Evolutionary conservation across 1,139 yeast genomes (phyloP).

Genomic region (Scheffersomyces parashehatae): DNA sequence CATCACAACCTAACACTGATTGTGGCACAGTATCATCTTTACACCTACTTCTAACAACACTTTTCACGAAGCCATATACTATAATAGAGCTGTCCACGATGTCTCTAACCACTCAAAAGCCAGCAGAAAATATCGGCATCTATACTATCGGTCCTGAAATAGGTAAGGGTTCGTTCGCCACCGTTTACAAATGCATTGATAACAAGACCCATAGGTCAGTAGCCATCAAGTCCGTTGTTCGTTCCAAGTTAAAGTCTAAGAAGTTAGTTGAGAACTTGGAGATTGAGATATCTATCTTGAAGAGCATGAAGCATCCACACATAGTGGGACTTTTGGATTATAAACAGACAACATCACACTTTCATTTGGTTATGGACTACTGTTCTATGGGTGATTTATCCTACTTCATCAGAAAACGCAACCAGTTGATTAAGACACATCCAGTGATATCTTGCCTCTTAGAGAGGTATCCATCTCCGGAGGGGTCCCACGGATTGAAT

Average conservation of each 20-base stretch:
- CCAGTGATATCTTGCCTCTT: slow-evolving; percentile 78
- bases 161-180: slow-evolving; percentile 95
- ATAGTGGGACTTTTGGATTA: slow-evolving; percentile 85
- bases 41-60: too few species aligned
- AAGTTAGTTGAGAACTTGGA: slow-evolving; percentile 87
- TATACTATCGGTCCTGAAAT: slow-evolving; percentile 70
- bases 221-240: slow-evolving; percentile 85
- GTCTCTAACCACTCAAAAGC: not conserved
- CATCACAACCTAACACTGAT: too few species aligned
- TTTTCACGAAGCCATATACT: too few species aligned
- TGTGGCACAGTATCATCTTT: too few species aligned
- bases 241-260: slow-evolving; percentile 80
- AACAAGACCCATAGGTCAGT: slow-evolving; percentile 57
- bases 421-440: slow-evolving; percentile 69
- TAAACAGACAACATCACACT: slow-evolving; percentile 73
- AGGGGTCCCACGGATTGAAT: slow-evolving; percentile 75
- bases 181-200: slow-evolving; percentile 63
- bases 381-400: slow-evolving; percentile 94
- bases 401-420: slow-evolving; percentile 75
- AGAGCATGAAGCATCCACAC: slow-evolving; percentile 88
- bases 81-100: too few species aligned
- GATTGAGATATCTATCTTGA: slow-evolving; percentile 83
- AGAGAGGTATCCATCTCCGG: slow-evolving; percentile 81
- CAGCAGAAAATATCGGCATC: slow-evolving; percentile 32
- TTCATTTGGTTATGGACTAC: slow-evolving; percentile 94